phyloP scores from a whole-genome alignment of 2,329 filamentous ascomycete genomes.

The Chalaropsis thielavioides region DNA sequence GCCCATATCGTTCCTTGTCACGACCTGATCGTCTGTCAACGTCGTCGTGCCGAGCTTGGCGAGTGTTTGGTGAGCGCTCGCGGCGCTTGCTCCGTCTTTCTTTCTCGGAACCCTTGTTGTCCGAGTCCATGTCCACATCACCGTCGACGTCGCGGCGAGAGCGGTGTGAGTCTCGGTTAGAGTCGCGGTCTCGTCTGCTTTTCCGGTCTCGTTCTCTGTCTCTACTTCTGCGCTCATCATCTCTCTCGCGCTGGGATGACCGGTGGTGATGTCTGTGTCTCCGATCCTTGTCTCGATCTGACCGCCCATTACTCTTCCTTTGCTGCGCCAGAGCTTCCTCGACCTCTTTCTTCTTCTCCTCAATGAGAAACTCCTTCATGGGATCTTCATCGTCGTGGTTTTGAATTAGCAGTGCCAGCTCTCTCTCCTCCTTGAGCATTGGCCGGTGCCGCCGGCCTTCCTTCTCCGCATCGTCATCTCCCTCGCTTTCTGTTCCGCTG shows the following conservation, averaged over 20 bases:
- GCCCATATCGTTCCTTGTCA: background rate
- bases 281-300: constrained; percentile 5
- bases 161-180: constrained; percentile 34
- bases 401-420: constrained; percentile 58
- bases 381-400: constrained; percentile 92
- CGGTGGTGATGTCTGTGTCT: constrained; percentile 27
- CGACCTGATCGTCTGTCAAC: background rate
- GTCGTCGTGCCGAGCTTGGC: background rate
- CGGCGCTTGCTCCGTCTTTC: constrained; percentile 13
- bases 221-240: constrained; percentile 19
- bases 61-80: background rate
- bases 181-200: background rate
- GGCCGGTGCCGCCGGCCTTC: constrained; percentile 37
- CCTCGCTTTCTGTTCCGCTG: constrained; percentile 21
- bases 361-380: constrained; percentile 83
- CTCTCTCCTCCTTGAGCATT: constrained; percentile 64
- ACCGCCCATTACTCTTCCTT: constrained; percentile 31
- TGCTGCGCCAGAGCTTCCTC: constrained; percentile 46
- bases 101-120: constrained; percentile 21
- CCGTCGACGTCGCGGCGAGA: constrained; percentile 24
- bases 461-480: constrained; percentile 33
- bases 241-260: constrained; percentile 19
- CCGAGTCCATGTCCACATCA: constrained; percentile 19
- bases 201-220: background rate
- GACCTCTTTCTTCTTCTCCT: constrained; percentile 84